Conservation (phyloP, 208 protist genomes). For the Acanthamoeba rhysodes region DNA sequence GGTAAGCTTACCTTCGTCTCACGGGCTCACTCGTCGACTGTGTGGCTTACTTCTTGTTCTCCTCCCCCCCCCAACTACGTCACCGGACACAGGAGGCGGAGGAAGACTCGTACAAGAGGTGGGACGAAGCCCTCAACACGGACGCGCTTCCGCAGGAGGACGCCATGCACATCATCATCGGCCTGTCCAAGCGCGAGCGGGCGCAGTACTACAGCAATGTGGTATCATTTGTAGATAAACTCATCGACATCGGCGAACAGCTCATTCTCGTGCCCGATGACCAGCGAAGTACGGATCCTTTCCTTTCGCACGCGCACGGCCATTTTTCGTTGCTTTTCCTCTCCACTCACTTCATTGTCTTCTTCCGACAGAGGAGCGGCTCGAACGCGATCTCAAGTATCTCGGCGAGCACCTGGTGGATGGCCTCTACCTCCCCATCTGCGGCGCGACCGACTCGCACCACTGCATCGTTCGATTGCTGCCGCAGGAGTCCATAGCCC, state of each 20-base stretch:
- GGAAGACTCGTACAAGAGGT: constrained; percentile 10
- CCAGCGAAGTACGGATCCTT: background rate
- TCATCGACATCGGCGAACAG: constrained; percentile 34
- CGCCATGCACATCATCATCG: constrained; percentile 53
- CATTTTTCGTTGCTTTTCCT: background rate
- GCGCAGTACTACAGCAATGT: constrained; percentile 48
- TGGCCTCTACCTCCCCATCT: constrained; percentile 55
- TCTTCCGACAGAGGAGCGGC: background rate
- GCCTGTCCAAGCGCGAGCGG: constrained; percentile 39
- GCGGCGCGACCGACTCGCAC: constrained; percentile 5
- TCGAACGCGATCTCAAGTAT: background rate
- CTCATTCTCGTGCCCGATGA: constrained; percentile 31
- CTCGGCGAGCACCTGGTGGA: constrained; percentile 42
- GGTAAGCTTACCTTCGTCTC: background rate
- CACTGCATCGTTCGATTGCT: constrained; percentile 46
- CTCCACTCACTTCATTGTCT: background rate
- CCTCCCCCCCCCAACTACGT: background rate
- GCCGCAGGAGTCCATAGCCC: background rate
- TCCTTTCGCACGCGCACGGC: too few relatives aligned
- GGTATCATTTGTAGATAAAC: constrained; percentile 58
- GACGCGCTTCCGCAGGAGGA: constrained; percentile 16
- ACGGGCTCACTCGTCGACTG: background rate
- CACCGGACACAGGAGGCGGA: background rate
- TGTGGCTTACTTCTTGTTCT: background rate
- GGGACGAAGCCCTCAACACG: background rate